A percentile compares a stretch with the other conserved stretches of the same genome.
These are phyloP conservation scores for Ambispora gerdemannii DNA, from an alignment of 192 early-diverging fungal species.

Conservation along the genomic window DNA sequence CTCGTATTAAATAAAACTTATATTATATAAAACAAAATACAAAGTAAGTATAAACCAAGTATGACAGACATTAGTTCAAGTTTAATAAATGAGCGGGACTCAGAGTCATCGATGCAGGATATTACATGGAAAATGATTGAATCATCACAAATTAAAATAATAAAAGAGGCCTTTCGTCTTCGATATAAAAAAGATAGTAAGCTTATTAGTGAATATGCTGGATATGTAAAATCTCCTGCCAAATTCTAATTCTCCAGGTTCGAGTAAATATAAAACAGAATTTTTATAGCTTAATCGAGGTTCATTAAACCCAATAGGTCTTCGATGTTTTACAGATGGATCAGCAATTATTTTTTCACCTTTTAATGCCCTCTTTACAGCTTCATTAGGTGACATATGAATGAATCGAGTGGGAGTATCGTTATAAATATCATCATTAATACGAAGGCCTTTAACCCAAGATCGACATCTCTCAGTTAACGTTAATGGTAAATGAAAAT, in stretches of 20 bases:
- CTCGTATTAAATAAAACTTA: not conserved
- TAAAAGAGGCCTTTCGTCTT: not conserved
- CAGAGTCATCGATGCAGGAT: not conserved
- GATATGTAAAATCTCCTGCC: slow-evolving; percentile 1
- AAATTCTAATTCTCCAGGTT: slow-evolving; percentile 8
- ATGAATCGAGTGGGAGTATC: not conserved
- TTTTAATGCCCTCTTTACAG: too few species aligned
- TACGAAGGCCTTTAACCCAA: not conserved
- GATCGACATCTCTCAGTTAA: not conserved
- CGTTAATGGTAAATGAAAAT: too few species aligned
- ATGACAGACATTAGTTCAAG: not conserved
- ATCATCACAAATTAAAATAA: not conserved
- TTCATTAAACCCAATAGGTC: slow-evolving; percentile 4
- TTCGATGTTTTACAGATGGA: too few species aligned
- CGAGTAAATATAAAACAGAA: slow-evolving; percentile 5
- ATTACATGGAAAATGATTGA: too few species aligned
- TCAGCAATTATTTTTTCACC: too few species aligned
- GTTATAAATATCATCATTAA: too few species aligned
- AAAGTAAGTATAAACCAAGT: slow-evolving; percentile 1
- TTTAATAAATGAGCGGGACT: not conserved
- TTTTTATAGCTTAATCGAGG: not conserved
- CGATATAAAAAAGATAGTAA: not conserved
- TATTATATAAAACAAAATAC: slow-evolving; percentile 1
- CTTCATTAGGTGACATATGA: not conserved
- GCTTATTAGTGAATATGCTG: slow-evolving; percentile 2